A percentile compares a stretch with the other conserved stretches of the same genome.
Evolutionary conservation across 2,329 filamentous ascomycete genomes (phyloP).

Genomic region (Diaporthe citriasiana): DNA sequence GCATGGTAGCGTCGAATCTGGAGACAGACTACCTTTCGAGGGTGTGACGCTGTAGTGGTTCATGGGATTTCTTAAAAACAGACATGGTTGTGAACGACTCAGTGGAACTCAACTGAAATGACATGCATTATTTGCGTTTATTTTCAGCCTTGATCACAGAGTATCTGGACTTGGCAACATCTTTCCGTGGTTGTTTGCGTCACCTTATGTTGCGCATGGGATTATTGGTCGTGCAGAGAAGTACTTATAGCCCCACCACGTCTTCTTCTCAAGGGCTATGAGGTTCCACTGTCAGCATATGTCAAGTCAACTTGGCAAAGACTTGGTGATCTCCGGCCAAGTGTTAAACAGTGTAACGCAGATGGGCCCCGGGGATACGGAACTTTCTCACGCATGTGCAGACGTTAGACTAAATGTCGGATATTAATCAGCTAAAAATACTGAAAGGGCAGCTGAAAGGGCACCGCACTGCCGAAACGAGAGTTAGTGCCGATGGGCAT

Average conservation of each 20-base stretch:
- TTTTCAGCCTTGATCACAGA: not conserved
- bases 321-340: conserved; percentile 3
- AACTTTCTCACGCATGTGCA: conserved; percentile 1
- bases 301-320: conserved; percentile 1
- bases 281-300: not conserved
- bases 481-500: conserved; percentile 8
- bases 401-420: not conserved
- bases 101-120: not conserved
- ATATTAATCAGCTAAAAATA: conserved; percentile 8
- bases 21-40: no score
- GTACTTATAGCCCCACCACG: not conserved
- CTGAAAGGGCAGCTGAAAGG: no score
- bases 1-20: not conserved
- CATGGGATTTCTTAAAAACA: not conserved
- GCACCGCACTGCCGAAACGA: conserved; percentile 19
- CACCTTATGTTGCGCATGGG: not conserved
- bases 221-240: not conserved
- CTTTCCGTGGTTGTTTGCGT: not conserved
- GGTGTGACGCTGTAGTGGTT: not conserved
- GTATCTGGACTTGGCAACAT: not conserved
- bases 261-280: not conserved
- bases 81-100: not conserved
- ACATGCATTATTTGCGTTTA: not conserved
- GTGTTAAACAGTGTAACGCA: not conserved
- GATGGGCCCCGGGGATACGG: not conserved